These are phyloP conservation scores for Fusarium globosum DNA, from an alignment of 2,329 filamentous ascomycete species.

Conservation along the genomic window DNA sequence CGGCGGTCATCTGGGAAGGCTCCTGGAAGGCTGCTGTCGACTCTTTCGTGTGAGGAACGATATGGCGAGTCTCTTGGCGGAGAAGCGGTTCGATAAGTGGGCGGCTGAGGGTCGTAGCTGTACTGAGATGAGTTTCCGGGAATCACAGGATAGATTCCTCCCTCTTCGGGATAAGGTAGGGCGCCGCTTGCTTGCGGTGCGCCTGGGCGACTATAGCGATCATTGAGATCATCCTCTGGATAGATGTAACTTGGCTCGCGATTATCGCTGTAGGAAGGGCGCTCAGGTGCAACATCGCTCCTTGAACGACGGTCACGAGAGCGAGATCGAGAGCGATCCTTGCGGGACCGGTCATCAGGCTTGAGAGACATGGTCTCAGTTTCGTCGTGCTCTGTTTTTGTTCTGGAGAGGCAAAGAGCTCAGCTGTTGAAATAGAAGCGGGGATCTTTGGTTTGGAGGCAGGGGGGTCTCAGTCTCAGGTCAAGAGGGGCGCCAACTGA, in stretches of 20 bases:
- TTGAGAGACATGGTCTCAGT: slow-evolving; percentile 61
- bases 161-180: slow-evolving; percentile 55
- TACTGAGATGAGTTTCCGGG: slow-evolving; percentile 52
- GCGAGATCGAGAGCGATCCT: slow-evolving; percentile 61
- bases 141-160: slow-evolving; percentile 52
- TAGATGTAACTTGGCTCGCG: slow-evolving; percentile 57
- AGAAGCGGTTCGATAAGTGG: slow-evolving; percentile 50
- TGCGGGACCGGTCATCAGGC: slow-evolving; percentile 57
- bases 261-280: slow-evolving; percentile 52
- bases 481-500: not conserved
- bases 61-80: slow-evolving; percentile 51
- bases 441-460: slow-evolving; percentile 26
- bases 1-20: slow-evolving; percentile 51
- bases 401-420: slow-evolving; percentile 11
- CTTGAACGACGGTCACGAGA: slow-evolving; percentile 52
- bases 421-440: slow-evolving; percentile 19
- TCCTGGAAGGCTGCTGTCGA: slow-evolving; percentile 48
- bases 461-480: slow-evolving; percentile 3
- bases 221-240: slow-evolving; percentile 56
- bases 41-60: slow-evolving; percentile 51
- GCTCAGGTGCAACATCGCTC: slow-evolving; percentile 47
- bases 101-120: slow-evolving; percentile 53
- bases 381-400: not conserved
- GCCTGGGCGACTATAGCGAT: slow-evolving; percentile 48
- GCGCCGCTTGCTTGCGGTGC: slow-evolving; percentile 50